A percentile compares a stretch with the other conserved stretches of the same genome.
Conservation (phyloP, 192 early-diverging fungal genomes). For the Umbelopsis isabellina region DNA sequence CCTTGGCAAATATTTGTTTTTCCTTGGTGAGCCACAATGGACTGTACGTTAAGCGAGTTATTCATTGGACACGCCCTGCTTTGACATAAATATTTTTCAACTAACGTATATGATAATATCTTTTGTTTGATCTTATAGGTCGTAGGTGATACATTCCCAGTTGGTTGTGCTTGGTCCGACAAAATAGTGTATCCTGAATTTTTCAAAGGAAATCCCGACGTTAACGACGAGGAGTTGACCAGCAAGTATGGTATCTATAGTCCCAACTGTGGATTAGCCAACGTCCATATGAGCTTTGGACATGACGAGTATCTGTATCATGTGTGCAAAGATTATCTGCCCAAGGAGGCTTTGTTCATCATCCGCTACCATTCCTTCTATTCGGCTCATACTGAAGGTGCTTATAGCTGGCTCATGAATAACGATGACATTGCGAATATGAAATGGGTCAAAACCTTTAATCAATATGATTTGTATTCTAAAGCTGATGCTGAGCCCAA, state of each 20-base stretch:
- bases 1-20: constrained; percentile 51
- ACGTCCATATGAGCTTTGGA: constrained; percentile 51
- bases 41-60: constrained; percentile 34
- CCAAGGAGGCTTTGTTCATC: constrained; percentile 45
- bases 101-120: no score
- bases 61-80: not conserved
- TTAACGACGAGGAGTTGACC: constrained; percentile 29
- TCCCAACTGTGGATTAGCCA: constrained; percentile 50
- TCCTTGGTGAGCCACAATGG: constrained; percentile 54
- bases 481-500: constrained; percentile 47
- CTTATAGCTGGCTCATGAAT: constrained; percentile 48
- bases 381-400: constrained; percentile 42
- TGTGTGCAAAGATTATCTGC: constrained; percentile 47
- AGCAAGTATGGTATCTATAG: constrained; percentile 50
- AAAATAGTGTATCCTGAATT: constrained; percentile 48
- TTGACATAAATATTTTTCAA: not conserved
- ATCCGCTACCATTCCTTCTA: constrained; percentile 61
- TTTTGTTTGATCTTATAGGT: constrained; percentile 8
- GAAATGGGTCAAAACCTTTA: constrained; percentile 50
- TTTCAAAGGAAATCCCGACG: constrained; percentile 48
- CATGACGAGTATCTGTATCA: constrained; percentile 62
- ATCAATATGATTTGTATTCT: constrained; percentile 59
- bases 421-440: constrained; percentile 46
- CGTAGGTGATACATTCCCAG: constrained; percentile 59
- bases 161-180: constrained; percentile 46